A percentile compares a stretch with the other conserved stretches of the same genome.
These are phyloP conservation scores for Candida corydali DNA, from an alignment of 805 yeast genomes.

Conservation along the genomic window DNA sequence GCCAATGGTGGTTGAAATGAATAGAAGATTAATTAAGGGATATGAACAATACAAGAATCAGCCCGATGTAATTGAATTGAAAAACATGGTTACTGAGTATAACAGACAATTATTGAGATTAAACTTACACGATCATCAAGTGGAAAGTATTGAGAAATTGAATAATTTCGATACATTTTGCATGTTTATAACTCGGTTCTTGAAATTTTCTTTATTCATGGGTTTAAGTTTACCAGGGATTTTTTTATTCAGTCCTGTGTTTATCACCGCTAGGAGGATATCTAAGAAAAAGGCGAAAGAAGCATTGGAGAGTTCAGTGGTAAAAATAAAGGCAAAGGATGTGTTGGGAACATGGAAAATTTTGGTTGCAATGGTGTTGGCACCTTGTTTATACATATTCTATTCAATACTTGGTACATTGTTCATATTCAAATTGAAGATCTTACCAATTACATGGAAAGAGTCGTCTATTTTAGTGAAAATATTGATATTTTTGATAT, in stretches of 20 bases:
- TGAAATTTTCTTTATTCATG: constrained; percentile 24
- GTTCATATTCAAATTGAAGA: constrained; percentile 7
- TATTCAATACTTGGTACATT: constrained; percentile 33
- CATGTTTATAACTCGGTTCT: constrained; percentile 22
- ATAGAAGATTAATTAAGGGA: constrained; percentile 34
- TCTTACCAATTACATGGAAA: constrained; percentile 3
- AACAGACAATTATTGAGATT: constrained; percentile 25
- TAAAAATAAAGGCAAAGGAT: constrained; percentile 38
- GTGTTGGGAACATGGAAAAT: constrained; percentile 43
- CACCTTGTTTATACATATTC: constrained; percentile 36
- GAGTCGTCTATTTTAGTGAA: constrained; percentile 9
- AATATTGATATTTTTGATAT: constrained; percentile 21
- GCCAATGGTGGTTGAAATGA: constrained; percentile 41
- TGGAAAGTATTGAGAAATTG: constrained; percentile 22
- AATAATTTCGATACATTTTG: constrained; percentile 19
- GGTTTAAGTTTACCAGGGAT: constrained; percentile 36
- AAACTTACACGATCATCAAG: constrained; percentile 41
- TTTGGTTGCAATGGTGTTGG: constrained; percentile 37
- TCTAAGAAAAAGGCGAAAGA: constrained; percentile 32
- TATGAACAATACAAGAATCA: constrained; percentile 29
- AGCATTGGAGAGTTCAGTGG: constrained; percentile 36
- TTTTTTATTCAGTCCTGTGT: constrained; percentile 37
- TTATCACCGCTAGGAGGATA: constrained; percentile 29
- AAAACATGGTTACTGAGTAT: constrained; percentile 27
- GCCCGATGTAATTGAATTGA: constrained; percentile 30